Evolutionary conservation across 73 alveolate genomes (phyloP).

Genomic region (Diophrys sp.): DNA sequence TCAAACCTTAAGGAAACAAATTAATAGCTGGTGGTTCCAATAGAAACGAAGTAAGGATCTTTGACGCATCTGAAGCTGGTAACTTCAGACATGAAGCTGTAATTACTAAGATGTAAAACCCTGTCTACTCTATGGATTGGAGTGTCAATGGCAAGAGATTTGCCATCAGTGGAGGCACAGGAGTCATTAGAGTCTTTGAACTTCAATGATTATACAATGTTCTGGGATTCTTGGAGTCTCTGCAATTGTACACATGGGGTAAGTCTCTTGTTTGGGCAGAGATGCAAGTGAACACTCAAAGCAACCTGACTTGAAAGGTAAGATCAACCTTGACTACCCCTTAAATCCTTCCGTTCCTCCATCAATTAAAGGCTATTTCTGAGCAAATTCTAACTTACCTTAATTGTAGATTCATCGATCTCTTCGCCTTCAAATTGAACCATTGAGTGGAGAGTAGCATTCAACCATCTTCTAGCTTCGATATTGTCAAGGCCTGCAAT

Average conservation of each 20-base stretch:
- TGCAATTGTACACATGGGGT: slow-evolving; percentile 99
- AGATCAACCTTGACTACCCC: slow-evolving; percentile 97
- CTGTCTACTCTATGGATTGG: background rate
- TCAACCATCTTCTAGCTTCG: slow-evolving; percentile 99
- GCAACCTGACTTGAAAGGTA: slow-evolving; percentile 82
- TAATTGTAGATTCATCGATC: slow-evolving; percentile 25
- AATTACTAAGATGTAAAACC: background rate
- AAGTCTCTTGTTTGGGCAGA: slow-evolving; percentile 71
- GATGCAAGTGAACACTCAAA: slow-evolving; percentile 81
- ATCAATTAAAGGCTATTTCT: slow-evolving; percentile 93
- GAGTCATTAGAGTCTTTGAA: background rate
- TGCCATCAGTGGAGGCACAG: background rate
- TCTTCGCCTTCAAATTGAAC: slow-evolving; percentile 88
- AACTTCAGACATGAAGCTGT: background rate
- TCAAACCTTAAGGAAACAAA: background rate
- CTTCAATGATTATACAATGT: slow-evolving; percentile 99
- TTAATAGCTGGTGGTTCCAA: slow-evolving; percentile 75
- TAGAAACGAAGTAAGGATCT: slow-evolving; percentile 61
- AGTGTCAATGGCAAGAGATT: background rate
- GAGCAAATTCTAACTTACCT: slow-evolving; percentile 67
- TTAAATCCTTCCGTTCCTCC: slow-evolving; percentile 99
- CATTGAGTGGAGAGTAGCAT: slow-evolving; percentile 90
- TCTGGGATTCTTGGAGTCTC: slow-evolving; percentile 99
- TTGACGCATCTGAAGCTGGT: slow-evolving; percentile 49
- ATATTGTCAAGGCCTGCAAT: slow-evolving; percentile 99